A percentile compares a stretch with the other conserved stretches of the same genome.
Conservation (phyloP, 2,329 filamentous ascomycete genomes). For the Penicillium sp. region DNA sequence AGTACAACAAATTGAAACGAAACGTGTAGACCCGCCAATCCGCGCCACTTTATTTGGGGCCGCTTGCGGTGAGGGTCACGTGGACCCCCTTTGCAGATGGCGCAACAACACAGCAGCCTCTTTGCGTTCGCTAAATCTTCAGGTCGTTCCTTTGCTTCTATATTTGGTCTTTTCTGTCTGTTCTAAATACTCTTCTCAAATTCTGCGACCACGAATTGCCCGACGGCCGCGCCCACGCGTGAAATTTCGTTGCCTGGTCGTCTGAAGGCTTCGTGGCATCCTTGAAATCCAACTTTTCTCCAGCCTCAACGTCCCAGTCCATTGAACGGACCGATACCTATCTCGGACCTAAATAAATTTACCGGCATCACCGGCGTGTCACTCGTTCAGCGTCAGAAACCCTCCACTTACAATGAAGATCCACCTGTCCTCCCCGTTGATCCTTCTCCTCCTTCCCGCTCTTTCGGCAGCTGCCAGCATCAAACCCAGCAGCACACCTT, state of each 20-base stretch:
- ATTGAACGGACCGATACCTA: background rate
- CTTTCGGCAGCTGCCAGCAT: conserved; percentile 28
- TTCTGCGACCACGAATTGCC: background rate
- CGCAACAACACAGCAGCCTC: background rate
- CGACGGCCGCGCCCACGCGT: background rate
- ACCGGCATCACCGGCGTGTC: conserved; percentile 1
- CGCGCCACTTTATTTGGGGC: background rate
- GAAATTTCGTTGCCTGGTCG: background rate
- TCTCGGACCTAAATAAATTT: background rate
- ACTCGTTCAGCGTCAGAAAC: conserved; percentile 8
- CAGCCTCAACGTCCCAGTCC: background rate
- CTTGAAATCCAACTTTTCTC: background rate
- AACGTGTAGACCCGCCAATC: background rate
- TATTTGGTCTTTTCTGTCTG: background rate
- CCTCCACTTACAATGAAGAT: conserved; percentile 33
- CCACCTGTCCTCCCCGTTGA: conserved; percentile 28
- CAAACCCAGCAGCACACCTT: conserved; percentile 15
- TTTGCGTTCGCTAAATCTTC: background rate
- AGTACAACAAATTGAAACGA: background rate
- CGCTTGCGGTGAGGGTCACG: conserved; percentile 3
- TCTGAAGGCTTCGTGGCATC: background rate
- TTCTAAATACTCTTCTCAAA: background rate
- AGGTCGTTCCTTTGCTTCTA: conserved; percentile 1
- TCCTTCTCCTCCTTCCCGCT: conserved; percentile 37
- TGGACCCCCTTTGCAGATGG: conserved; percentile 6